Percentiles rank a stretch among this genome's conserved stretches.
Conservation (phyloP, 371 early-diverging fungal genomes). For the Mucor saturninus region DNA sequence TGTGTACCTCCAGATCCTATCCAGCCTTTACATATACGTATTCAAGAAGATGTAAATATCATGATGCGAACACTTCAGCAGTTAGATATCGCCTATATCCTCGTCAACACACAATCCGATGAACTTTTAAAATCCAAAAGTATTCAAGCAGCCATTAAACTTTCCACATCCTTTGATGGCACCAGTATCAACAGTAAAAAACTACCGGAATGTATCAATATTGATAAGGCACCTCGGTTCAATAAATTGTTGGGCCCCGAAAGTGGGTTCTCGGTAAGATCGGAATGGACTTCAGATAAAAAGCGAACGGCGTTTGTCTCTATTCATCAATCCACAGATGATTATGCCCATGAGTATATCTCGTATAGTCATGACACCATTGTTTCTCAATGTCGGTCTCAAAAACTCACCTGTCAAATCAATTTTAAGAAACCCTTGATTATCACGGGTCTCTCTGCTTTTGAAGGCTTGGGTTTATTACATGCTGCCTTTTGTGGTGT, state of each 20-base stretch:
- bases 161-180: conserved; percentile 14
- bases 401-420: conserved; percentile 76
- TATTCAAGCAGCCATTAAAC: conserved; percentile 42
- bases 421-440: conserved; percentile 65
- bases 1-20: conserved; percentile 66
- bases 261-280: conserved; percentile 48
- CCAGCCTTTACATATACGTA: conserved; percentile 47
- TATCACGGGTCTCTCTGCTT: conserved; percentile 60
- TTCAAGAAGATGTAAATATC: conserved; percentile 72
- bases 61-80: conserved; percentile 66
- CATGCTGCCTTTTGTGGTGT: conserved; percentile 74
- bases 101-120: conserved; percentile 71
- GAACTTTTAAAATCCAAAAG: conserved; percentile 67
- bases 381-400: conserved; percentile 74
- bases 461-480: conserved; percentile 77
- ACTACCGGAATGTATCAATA: conserved; percentile 51
- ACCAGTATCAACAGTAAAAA: conserved; percentile 7
- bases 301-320: conserved; percentile 54
- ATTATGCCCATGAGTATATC: conserved; percentile 56
- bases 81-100: conserved; percentile 57
- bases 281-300: conserved; percentile 38
- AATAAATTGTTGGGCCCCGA: conserved; percentile 58
- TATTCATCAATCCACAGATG: conserved; percentile 31
- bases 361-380: conserved; percentile 66
- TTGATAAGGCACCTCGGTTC: conserved; percentile 58